Conservation (phyloP, 108 stramenopile species). For the Nannochloropsis salina region DNA sequence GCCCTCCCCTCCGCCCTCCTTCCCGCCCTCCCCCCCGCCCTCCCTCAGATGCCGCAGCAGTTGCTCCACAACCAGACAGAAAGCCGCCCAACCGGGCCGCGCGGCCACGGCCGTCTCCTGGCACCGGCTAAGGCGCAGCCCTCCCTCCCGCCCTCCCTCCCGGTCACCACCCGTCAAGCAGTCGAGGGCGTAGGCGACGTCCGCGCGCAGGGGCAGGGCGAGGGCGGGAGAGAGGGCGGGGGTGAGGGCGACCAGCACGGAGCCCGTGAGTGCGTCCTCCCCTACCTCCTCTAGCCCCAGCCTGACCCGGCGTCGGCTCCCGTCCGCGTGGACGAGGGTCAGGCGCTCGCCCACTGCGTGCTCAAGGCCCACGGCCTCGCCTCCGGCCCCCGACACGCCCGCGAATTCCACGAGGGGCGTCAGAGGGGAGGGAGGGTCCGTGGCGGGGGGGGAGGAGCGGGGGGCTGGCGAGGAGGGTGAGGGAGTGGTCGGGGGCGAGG, state of each 20-base stretch:
- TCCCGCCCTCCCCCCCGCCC: background rate
- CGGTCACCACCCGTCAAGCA: background rate
- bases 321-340: background rate
- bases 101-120: background rate
- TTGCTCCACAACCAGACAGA: slow-evolving; percentile 25
- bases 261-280: background rate
- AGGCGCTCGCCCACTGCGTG: background rate
- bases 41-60: slow-evolving; percentile 18
- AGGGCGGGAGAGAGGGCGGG: background rate
- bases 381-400: background rate
- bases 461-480: no score
- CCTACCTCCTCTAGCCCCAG: background rate
- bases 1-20: background rate
- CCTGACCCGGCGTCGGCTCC: background rate
- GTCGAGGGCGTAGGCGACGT: background rate
- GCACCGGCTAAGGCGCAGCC: background rate
- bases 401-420: background rate
- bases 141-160: slow-evolving; percentile 4
- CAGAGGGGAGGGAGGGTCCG: background rate
- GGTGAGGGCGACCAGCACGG: background rate
- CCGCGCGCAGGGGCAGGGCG: background rate
- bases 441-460: background rate
- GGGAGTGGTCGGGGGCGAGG: background rate
- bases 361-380: background rate
- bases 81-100: slow-evolving; percentile 23